These are phyloP conservation scores for Fusarium staphyleae DNA, from an alignment of 2,329 filamentous ascomycete species.

Conservation along the genomic window DNA sequence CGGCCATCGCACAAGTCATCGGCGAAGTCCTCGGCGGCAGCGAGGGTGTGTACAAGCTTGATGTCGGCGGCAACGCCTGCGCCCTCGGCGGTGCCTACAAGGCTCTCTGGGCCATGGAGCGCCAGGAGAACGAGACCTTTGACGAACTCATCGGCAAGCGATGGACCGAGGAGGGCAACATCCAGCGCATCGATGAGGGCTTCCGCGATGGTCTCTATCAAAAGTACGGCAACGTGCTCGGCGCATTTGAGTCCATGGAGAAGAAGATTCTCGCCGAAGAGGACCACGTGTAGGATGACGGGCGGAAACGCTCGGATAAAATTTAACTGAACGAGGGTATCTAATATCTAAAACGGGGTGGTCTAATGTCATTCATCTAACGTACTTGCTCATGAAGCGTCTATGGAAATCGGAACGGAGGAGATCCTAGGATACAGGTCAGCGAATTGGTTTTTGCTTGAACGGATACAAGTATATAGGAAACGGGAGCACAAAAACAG, in stretches of 20 bases:
- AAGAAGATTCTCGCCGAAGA: conserved; percentile 61
- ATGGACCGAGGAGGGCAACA: conserved; percentile 86
- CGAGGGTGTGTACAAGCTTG: conserved; percentile 91
- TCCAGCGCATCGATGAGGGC: conserved; percentile 82
- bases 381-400: conserved; percentile 85
- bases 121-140: conserved; percentile 74
- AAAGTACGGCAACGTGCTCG: conserved; percentile 77
- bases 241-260: conserved; percentile 81
- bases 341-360: conserved; percentile 37
- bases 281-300: conserved; percentile 16
- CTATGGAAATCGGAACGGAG: conserved; percentile 97
- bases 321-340: conserved; percentile 37
- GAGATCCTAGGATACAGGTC: conserved; percentile 67
- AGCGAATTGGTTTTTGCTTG: conserved; percentile 28
- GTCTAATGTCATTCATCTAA: conserved; percentile 52
- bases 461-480: not conserved
- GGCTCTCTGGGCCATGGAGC: conserved; percentile 89
- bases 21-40: conserved; percentile 87
- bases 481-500: not conserved
- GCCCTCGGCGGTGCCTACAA: conserved; percentile 95
- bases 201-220: conserved; percentile 79
- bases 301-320: conserved; percentile 7
- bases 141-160: conserved; percentile 84
- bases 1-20: conserved; percentile 83
- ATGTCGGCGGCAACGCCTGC: conserved; percentile 95